These are phyloP conservation scores for Trichoderma guizhouense DNA, from an alignment of 2,329 filamentous ascomycete genomes.

Conservation along the genomic window DNA sequence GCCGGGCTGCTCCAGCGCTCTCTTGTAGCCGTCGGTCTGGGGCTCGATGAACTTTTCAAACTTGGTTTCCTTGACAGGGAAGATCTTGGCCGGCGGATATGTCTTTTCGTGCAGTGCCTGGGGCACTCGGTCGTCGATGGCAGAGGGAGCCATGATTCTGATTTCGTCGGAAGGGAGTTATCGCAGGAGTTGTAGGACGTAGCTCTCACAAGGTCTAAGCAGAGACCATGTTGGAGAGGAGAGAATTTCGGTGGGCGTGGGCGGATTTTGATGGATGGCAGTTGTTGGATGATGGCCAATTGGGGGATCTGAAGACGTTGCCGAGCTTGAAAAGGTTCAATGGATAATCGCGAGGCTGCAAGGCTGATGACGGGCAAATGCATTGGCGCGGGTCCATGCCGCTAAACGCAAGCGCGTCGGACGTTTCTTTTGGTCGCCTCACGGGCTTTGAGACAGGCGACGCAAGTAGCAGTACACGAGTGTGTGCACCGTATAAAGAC, in stretches of 20 bases:
- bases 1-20: slow-evolving; percentile 57
- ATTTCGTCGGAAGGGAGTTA: slow-evolving; percentile 19
- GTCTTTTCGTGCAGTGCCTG: slow-evolving; percentile 37
- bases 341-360: slow-evolving; percentile 32
- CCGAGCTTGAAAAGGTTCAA: slow-evolving; percentile 23
- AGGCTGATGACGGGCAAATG: slow-evolving; percentile 31
- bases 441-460: neutral
- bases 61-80: slow-evolving; percentile 58
- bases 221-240: slow-evolving; percentile 12
- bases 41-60: slow-evolving; percentile 55
- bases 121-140: slow-evolving; percentile 43
- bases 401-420: slow-evolving; percentile 14
- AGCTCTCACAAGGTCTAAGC: slow-evolving; percentile 5
- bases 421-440: neutral
- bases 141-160: slow-evolving; percentile 55
- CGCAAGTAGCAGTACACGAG: neutral
- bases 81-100: slow-evolving; percentile 55
- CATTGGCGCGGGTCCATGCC: slow-evolving; percentile 22
- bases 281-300: slow-evolving; percentile 27
- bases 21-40: slow-evolving; percentile 65
- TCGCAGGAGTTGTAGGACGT: neutral
- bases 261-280: slow-evolving; percentile 1
- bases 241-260: neutral
- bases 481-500: neutral
- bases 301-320: slow-evolving; percentile 24